Base-by-base conservation (phyloP, 257 asterid genomes). In the Lithospermum erythrorhizon region DNA sequence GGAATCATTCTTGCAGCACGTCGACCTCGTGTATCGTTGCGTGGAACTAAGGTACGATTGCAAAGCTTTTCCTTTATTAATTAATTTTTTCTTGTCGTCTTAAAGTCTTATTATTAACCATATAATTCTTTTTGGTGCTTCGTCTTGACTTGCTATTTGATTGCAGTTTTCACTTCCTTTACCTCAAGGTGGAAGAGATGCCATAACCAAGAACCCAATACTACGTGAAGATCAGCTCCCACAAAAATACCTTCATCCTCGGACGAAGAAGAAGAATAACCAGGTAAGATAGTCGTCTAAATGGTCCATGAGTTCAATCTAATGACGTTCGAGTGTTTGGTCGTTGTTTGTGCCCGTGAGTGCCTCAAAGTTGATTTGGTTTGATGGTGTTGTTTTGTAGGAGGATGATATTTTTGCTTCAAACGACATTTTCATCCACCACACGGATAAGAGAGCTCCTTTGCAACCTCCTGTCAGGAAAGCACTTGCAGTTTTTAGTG, bases 211-310 rank as follows among this genome's bases (percentile, higher is more conserved):
- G 85, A 93, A 93, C 62, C 99, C 97, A 6, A 58, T 93, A 53
- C 75, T 93, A 64, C 96, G 99, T 16, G 97, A 93, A 76, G 99
- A 93, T 70, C 99, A 89, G 80, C 89, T 89, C 65, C 97, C 97
- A 0, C 90, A 83, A 63, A 93, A 93, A 73, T 84, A 65, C 72
- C 75, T 86, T 56, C 78, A 87, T 71, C 96, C 99, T 3, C 86
- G 86, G 74, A 82, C 79, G 11, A 89, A 87, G 89, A 93, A 93
- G 67, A 89, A 84, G 59, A 93, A 80, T 64, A 93, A 83, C 49
- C 77, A 82, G 96, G 98, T 84, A 35, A 6, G 65, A 11, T 55
- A 54, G 55, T 35, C 49, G n/a, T n/a, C n/a, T n/a, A n/a, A 41
- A 11, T 41, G 11, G 49, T 11, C 49, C 49, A 14, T 41, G 49